Evolutionary conservation across 805 yeast genomes (phyloP).

Genomic region (Vanderwaltozyma yarrowii): DNA sequence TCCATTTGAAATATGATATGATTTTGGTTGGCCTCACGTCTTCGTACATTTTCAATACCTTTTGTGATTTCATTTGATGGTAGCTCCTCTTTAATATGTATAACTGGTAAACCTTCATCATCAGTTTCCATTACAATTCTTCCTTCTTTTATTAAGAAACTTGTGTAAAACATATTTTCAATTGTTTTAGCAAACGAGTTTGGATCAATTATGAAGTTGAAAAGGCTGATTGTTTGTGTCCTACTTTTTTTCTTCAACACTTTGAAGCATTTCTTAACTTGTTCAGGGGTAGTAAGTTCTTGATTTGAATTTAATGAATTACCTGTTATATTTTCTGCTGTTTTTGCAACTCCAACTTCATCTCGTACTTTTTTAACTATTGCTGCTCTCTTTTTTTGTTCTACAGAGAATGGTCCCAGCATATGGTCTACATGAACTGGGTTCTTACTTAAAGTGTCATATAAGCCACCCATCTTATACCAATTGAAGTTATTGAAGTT

Average conservation of each 20-base stretch:
- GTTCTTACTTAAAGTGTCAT: constrained; percentile 33
- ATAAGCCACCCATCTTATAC: constrained; percentile 47
- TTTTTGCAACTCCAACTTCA: constrained; percentile 31
- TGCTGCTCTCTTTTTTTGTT: constrained; percentile 34
- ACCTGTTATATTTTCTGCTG: constrained; percentile 47
- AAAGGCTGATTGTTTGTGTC: constrained; percentile 41
- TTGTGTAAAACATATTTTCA: constrained; percentile 74
- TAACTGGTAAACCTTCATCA: constrained; percentile 36
- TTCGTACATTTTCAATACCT: constrained; percentile 18
- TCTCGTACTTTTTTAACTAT: constrained; percentile 33
- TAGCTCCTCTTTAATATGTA: constrained; percentile 26
- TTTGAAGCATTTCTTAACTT: constrained; percentile 46
- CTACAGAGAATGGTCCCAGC: constrained; percentile 60
- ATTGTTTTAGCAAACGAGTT: constrained; percentile 64
- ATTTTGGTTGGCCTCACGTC: constrained; percentile 27
- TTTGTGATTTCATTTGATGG: constrained; percentile 15
- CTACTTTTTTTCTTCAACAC: constrained; percentile 28
- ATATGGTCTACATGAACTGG: constrained; percentile 50
- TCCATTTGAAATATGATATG: constrained; percentile 73
- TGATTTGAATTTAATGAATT: constrained; percentile 40
- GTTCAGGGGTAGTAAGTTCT: constrained; percentile 53
- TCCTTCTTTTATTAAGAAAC: constrained; percentile 72
- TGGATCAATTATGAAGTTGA: constrained; percentile 64
- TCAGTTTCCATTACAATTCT: constrained; percentile 46
- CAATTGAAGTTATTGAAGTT: constrained; percentile 45